Base-by-base conservation (phyloP, 228 moss, liverwort and hornwort genomes). In the Sphagnum magellanicum region DNA sequence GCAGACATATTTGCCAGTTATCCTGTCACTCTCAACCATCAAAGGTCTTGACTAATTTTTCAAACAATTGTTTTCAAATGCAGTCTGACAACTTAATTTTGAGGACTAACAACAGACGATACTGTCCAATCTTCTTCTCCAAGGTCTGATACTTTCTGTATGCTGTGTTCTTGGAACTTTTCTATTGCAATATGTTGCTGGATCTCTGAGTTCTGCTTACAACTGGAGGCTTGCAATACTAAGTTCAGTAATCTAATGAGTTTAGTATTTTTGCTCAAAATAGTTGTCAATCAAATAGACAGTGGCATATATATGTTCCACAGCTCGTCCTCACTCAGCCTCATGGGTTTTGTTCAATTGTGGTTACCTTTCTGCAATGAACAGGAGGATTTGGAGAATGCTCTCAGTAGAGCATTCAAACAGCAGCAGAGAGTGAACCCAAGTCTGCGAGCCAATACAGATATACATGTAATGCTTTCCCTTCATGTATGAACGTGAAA, bases 101-200 rank as follows among this genome's bases (percentile, higher is more conserved):
- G 78, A 85, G 98, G 73, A 94, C 90, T 84, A 98, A 98, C 65
- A 93, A 98, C 69, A 85, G 89, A 65, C 90, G 98, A 3, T 94
- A 90, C 67, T 98, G 98, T 74, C 98, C 98, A 48, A 88, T 98
- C 70, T 98, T 98, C 74, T 98, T 98, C 81, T 98, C 88, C 71
- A 98, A 92, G 98, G 97, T 93, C 69, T 62, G 32, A 11, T 5
- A 8, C 49, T 61, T 62, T 4, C 13, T 49, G 13, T 51, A 10
- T 8, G 5, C 68, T 68, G 51, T 46, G 51, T 68, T 51, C 10
- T 51, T 7, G 12, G 11, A 9, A 11, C 11, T 5, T 50, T 4
- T 17, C 46, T 10, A 8, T 50, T 68, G 5, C 0, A 12, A 6
- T 10, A 9, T 68, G 50, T 6, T 8, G 12, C 13, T 14, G 58